phyloP scores from a whole-genome alignment of 2,329 filamentous ascomycete species.

The Thermothelomyces thermophilus region DNA sequence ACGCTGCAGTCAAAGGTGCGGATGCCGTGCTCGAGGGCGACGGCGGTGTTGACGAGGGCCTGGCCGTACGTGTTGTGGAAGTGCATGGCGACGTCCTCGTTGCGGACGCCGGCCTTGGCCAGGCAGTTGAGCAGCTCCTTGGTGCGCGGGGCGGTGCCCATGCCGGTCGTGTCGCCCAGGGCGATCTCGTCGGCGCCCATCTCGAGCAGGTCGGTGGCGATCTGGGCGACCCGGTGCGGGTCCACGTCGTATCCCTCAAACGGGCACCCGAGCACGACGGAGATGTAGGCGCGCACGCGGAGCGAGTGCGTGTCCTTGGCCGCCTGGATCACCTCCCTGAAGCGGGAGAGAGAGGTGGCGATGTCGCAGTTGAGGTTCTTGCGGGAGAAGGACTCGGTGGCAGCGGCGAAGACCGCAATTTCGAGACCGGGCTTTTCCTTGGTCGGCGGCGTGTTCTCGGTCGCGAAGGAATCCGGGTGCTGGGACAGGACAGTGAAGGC shows the following conservation, averaged over 20 bases:
- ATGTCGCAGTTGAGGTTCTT: conserved; percentile 80
- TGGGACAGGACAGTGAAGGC: conserved; percentile 49
- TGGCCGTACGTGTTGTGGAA: conserved; percentile 88
- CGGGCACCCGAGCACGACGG: conserved; percentile 73
- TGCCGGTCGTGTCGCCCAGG: conserved; percentile 83
- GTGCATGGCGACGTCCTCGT: conserved; percentile 69
- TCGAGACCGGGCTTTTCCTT: conserved; percentile 48
- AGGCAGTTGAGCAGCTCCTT: conserved; percentile 58
- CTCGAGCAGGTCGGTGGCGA: conserved; percentile 65
- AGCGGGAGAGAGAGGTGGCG: conserved; percentile 62
- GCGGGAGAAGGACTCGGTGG: conserved; percentile 72
- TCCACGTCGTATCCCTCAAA: conserved; percentile 62
- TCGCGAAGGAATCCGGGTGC: conserved; percentile 44
- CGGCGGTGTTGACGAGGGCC: conserved; percentile 73
- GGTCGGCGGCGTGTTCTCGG: conserved; percentile 36
- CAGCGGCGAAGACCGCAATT: conserved; percentile 73
- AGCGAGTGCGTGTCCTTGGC: conserved; percentile 57
- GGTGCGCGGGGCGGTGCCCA: conserved; percentile 73
- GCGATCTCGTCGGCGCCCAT: conserved; percentile 89
- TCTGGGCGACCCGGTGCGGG: conserved; percentile 56
- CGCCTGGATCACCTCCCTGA: conserved; percentile 61
- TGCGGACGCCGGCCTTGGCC: conserved; percentile 59
- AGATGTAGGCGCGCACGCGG: conserved; percentile 72
- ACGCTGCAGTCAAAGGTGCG: conserved; percentile 75
- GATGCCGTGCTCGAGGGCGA: conserved; percentile 70